Conservation (phyloP, 2,329 filamentous ascomycete species). For the Coniella lustricola region DNA sequence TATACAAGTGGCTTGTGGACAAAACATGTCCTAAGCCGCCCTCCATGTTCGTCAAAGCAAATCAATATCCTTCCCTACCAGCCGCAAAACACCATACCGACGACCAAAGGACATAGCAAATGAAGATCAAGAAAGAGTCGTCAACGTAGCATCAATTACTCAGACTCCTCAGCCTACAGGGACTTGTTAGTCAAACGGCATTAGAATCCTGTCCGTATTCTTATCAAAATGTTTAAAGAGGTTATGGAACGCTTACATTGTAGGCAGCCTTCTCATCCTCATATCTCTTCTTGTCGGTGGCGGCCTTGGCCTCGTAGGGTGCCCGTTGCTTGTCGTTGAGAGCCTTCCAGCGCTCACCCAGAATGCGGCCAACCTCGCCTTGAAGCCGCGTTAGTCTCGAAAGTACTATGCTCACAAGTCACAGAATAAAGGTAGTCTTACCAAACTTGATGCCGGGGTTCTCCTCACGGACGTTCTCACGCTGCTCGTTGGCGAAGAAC, state of each 20-base stretch:
- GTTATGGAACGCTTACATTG: constrained; percentile 54
- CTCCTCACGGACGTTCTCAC: constrained; percentile 95
- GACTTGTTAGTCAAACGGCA: constrained; percentile 23
- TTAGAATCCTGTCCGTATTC: neutral
- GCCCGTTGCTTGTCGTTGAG: constrained; percentile 85
- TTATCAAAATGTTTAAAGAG: neutral
- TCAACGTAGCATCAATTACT: constrained; percentile 19
- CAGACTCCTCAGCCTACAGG: constrained; percentile 49
- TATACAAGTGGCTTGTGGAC: constrained; percentile 2
- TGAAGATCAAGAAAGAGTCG: constrained; percentile 6
- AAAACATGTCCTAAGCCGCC: neutral
- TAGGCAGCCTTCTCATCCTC: constrained; percentile 96
- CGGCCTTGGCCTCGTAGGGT: constrained; percentile 96
- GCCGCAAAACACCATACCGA: constrained; percentile 11
- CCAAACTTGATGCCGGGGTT: constrained; percentile 97
- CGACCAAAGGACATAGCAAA: constrained; percentile 8
- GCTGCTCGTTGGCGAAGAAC: constrained; percentile 99
- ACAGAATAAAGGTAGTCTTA: constrained; percentile 32
- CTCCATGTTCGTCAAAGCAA: constrained; percentile 10
- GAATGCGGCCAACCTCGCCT: constrained; percentile 95
- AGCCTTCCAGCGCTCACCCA: constrained; percentile 98
- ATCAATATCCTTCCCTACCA: constrained; percentile 9
- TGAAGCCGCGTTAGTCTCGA: constrained; percentile 18
- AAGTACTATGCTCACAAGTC: neutral
- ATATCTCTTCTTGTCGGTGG: constrained; percentile 96